phyloP scores from a whole-genome alignment of 2,329 filamentous ascomycete species.

The Ophiostoma angusticollis region DNA sequence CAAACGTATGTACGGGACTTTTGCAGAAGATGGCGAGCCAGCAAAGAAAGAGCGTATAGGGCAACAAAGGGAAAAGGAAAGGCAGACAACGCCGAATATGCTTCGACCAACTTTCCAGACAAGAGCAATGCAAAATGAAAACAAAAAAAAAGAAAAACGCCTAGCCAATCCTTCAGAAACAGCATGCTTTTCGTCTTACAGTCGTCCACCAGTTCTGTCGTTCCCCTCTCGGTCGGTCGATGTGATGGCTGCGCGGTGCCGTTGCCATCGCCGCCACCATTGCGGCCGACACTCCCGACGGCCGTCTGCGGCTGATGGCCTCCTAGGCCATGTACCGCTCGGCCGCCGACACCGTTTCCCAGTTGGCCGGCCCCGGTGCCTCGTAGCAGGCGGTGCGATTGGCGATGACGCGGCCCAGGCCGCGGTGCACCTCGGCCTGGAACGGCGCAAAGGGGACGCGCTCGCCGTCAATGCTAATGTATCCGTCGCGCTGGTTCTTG shows the following conservation, averaged over 20 bases:
- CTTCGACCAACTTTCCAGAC: no score
- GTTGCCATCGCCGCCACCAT: not conserved
- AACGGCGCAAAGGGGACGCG: conserved; percentile 75
- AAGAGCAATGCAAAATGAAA: not conserved
- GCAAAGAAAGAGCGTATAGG: no score
- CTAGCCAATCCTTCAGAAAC: no score
- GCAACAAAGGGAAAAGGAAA: no score
- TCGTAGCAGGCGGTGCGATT: conserved; percentile 66
- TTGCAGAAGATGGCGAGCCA: not conserved
- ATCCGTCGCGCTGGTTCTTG: conserved; percentile 56
- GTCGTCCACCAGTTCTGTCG: not conserved
- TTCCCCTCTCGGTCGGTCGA: no score
- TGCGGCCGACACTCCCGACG: no score
- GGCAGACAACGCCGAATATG: no score
- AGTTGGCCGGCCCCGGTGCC: conserved; percentile 38
- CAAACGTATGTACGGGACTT: no score
- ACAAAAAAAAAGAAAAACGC: not conserved
- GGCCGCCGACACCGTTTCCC: conserved; percentile 27
- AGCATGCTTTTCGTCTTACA: not conserved
- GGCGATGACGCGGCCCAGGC: conserved; percentile 73
- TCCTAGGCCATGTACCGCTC: conserved; percentile 19
- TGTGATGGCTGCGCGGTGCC: no score
- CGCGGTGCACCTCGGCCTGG: conserved; percentile 77
- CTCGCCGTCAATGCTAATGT: conserved; percentile 92
- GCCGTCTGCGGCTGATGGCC: not conserved